phyloP scores from a whole-genome alignment of 2,329 filamentous ascomycete species.

The Apiospora pterosperma region DNA sequence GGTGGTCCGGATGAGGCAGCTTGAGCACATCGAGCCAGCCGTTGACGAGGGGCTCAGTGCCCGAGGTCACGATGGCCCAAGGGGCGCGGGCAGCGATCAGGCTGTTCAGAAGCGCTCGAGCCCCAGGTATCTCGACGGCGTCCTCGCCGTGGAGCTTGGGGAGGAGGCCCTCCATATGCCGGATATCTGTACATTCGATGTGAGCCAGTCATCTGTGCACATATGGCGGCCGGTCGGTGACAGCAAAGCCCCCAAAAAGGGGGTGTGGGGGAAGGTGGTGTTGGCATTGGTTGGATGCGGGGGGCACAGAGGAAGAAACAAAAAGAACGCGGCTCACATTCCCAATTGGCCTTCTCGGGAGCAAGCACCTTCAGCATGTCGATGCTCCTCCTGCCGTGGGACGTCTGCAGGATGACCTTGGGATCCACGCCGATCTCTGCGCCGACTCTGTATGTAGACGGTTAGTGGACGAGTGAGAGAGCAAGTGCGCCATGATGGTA shows the following conservation, averaged over 20 bases:
- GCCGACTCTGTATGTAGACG: constrained; percentile 56
- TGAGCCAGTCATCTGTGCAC: neutral
- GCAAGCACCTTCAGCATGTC: constrained; percentile 78
- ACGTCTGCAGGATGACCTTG: constrained; percentile 82
- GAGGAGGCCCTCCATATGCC: constrained; percentile 71
- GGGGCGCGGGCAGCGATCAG: constrained; percentile 61
- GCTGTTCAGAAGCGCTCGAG: constrained; percentile 63
- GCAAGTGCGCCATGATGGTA: neutral
- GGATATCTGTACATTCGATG: constrained; percentile 59
- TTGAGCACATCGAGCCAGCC: constrained; percentile 70
- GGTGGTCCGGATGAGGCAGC: constrained; percentile 61
- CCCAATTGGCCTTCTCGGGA: constrained; percentile 85
- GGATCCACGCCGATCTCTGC: constrained; percentile 81
- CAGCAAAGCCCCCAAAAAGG: constrained; percentile 1
- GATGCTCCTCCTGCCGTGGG: constrained; percentile 86
- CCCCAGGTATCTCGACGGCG: constrained; percentile 83
- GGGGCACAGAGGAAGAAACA: constrained; percentile 4
- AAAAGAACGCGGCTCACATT: constrained; percentile 58
- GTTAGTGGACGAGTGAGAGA: constrained; percentile 8
- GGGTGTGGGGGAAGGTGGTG: neutral
- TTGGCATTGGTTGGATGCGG: constrained; percentile 9
- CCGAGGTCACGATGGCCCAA: constrained; percentile 87
- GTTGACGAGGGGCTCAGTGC: constrained; percentile 62
- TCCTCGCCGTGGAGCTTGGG: constrained; percentile 74
- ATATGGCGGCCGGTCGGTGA: neutral